These are phyloP conservation scores for Alternaria triticina DNA, from an alignment of 2,329 filamentous ascomycete species.

Conservation along the genomic window DNA sequence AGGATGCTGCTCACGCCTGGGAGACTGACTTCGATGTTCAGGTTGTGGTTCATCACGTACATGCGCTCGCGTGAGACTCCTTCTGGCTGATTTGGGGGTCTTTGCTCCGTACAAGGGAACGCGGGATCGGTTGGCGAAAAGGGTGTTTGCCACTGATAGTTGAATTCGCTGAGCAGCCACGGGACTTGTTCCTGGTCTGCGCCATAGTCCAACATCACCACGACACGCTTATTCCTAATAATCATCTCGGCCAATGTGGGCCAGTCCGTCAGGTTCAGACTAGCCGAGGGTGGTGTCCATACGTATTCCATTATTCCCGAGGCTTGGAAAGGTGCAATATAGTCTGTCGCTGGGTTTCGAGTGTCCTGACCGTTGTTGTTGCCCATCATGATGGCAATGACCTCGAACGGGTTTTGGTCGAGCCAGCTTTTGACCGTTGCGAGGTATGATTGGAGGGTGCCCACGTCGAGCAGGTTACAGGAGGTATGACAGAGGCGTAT, in stretches of 20 bases:
- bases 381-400: conserved; percentile 84
- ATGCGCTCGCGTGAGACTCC: conserved; percentile 64
- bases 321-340: conserved; percentile 70
- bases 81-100: conserved; percentile 70
- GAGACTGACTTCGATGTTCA: conserved; percentile 67
- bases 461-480: conserved; percentile 81
- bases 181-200: conserved; percentile 80
- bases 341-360: conserved; percentile 69
- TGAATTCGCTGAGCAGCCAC: conserved; percentile 87
- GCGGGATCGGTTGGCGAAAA: conserved; percentile 73
- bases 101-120: conserved; percentile 81
- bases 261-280: conserved; percentile 78
- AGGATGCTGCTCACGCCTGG: conserved; percentile 51
- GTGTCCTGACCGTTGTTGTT: conserved; percentile 64
- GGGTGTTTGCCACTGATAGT: conserved; percentile 87
- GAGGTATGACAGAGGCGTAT: conserved; percentile 77
- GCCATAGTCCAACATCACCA: conserved; percentile 45
- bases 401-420: conserved; percentile 77
- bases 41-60: conserved; percentile 89
- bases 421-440: conserved; percentile 75
- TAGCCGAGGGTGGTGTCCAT: conserved; percentile 74
- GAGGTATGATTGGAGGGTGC: conserved; percentile 78
- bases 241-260: conserved; percentile 73
- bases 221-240: conserved; percentile 36
- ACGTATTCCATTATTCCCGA: conserved; percentile 76